Evolutionary conservation across 108 stramenopile genomes (phyloP).

Genomic region (Licmophora abbreviata): DNA sequence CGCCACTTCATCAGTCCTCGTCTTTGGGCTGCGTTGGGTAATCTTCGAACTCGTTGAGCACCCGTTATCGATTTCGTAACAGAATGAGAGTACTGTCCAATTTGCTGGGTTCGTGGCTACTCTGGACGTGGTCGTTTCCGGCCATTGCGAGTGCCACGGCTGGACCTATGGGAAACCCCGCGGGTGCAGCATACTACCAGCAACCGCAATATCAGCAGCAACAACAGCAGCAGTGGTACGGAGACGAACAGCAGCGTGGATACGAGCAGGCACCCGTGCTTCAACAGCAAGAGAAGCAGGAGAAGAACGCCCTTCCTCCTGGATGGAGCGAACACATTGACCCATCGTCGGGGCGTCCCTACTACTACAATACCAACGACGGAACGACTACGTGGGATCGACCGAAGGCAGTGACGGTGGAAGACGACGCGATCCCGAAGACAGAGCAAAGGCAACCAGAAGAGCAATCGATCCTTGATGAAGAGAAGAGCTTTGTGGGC

Average conservation of each 20-base stretch:
- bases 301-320: constrained; percentile 21
- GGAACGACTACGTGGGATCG: constrained; percentile 82
- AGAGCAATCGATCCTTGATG: not conserved
- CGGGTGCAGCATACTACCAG: constrained; percentile 5
- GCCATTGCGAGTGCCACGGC: no score
- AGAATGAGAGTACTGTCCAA: no score
- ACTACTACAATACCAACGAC: constrained; percentile 69
- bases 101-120: no score
- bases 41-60: no score
- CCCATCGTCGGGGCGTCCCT: constrained; percentile 54
- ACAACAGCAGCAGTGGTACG: constrained; percentile 19
- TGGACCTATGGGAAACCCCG: constrained; percentile 1
- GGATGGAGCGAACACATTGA: constrained; percentile 76
- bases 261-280: constrained; percentile 4
- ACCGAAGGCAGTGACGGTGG: constrained; percentile 21
- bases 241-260: constrained; percentile 12
- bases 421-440: constrained; percentile 6
- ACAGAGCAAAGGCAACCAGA: constrained; percentile 12
- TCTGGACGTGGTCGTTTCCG: no score
- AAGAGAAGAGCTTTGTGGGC: not conserved
- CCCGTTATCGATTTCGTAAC: no score
- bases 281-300: constrained; percentile 4
- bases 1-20: no score
- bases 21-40: no score
- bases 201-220: constrained; percentile 13